Conservation (phyloP, 2,329 filamentous ascomycete species). For the Pyrenochaeta sp. region DNA sequence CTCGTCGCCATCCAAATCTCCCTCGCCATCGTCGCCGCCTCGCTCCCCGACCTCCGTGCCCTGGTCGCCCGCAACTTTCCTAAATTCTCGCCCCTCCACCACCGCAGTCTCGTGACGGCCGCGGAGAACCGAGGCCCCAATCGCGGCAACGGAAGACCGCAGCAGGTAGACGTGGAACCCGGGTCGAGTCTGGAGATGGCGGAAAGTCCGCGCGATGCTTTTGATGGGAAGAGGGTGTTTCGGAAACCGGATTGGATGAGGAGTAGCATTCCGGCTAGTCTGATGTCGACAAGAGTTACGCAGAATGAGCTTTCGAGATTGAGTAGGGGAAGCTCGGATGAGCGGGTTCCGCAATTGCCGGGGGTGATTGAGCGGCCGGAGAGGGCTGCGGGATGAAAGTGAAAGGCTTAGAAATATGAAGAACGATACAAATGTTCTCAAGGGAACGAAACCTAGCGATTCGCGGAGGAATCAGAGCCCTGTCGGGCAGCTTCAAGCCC, state of each 20-base stretch:
- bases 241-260: conserved; percentile 33
- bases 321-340: conserved; percentile 3
- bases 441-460: no score
- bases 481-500: no score
- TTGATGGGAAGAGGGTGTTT: conserved; percentile 11
- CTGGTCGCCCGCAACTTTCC: conserved; percentile 26
- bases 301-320: conserved; percentile 10
- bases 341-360: background rate
- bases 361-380: background rate
- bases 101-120: conserved; percentile 23
- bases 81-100: conserved; percentile 32
- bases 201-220: conserved; percentile 4
- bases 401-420: background rate
- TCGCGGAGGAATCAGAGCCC: no score
- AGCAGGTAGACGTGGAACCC: conserved; percentile 15
- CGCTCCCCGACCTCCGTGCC: conserved; percentile 34
- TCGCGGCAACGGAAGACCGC: background rate
- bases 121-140: background rate
- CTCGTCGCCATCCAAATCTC: conserved; percentile 35
- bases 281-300: conserved; percentile 27
- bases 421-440: no score
- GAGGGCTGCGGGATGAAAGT: background rate
- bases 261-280: conserved; percentile 21
- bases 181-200: background rate
- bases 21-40: conserved; percentile 35